Percentiles rank a stretch among this genome's conserved stretches.
phyloP scores from a whole-genome alignment of 495 filamentous ascomycete species.

The Parathielavia appendiculata region DNA sequence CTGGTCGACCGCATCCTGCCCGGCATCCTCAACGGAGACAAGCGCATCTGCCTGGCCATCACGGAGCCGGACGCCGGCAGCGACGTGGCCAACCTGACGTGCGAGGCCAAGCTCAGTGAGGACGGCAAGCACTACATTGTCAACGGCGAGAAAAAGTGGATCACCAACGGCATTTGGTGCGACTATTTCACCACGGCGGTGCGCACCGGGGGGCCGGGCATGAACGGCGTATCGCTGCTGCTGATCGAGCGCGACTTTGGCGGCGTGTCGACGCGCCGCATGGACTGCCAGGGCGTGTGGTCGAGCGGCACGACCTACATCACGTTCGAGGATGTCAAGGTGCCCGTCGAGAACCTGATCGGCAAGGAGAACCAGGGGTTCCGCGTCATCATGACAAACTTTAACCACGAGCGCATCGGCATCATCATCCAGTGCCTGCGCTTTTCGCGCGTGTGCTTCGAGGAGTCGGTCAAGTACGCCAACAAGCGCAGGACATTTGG shows the following conservation, averaged over 20 bases:
- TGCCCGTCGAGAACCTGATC: slow-evolving; percentile 94
- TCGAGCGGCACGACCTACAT: slow-evolving; percentile 92
- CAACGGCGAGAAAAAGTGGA: slow-evolving; percentile 99
- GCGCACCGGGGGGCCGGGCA: slow-evolving; percentile 76
- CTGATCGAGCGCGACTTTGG: slow-evolving; percentile 72
- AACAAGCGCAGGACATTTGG: slow-evolving; percentile 95
- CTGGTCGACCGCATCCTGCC: slow-evolving; percentile 74
- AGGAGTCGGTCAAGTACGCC: slow-evolving; percentile 92
- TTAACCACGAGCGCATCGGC: slow-evolving; percentile 98
- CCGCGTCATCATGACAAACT: slow-evolving; percentile 97
- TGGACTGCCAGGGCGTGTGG: slow-evolving; percentile 99
- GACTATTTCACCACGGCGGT: slow-evolving; percentile 98
- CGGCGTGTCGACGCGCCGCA: slow-evolving; percentile 85
- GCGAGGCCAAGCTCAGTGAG: slow-evolving; percentile 85
- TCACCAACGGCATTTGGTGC: slow-evolving; percentile 93
- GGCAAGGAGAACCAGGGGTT: slow-evolving; percentile 99
- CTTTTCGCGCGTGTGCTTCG: slow-evolving; percentile 95
- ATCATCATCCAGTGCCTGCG: slow-evolving; percentile 97
- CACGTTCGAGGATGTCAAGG: slow-evolving; percentile 97
- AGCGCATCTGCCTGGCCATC: slow-evolving; percentile 75
- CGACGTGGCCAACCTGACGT: slow-evolving; percentile 92
- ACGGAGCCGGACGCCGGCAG: slow-evolving; percentile 54
- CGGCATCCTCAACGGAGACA: slow-evolving; percentile 82
- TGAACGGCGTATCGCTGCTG: slow-evolving; percentile 85
- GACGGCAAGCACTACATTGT: slow-evolving; percentile 99